Evolutionary conservation across 345 rosid genomes (phyloP).

Genomic region (Anastatica hierochuntica): DNA sequence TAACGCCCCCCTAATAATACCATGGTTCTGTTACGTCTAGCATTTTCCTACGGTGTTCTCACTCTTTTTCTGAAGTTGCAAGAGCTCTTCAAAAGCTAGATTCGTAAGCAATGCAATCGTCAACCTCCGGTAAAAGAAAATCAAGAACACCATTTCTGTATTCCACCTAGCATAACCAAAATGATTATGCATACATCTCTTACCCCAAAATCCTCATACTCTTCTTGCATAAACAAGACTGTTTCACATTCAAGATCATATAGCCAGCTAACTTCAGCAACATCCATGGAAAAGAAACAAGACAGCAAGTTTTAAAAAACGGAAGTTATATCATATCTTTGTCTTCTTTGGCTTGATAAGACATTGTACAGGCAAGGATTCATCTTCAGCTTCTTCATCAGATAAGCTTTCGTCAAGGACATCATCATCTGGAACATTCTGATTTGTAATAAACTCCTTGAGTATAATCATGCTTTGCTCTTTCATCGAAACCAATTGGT

Average conservation of each 20-base stretch:
- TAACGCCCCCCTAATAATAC: no score
- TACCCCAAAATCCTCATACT: neutral
- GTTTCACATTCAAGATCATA: no score
- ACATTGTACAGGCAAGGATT: slow-evolving; percentile 26
- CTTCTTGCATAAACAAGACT: no score
- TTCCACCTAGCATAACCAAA: neutral
- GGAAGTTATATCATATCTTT: slow-evolving; percentile 30
- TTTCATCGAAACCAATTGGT: slow-evolving; percentile 65
- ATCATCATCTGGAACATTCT: slow-evolving; percentile 68
- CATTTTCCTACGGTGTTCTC: neutral
- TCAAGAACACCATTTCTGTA: neutral
- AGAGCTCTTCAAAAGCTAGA: neutral
- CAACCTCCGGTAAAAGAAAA: neutral
- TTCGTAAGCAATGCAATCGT: neutral
- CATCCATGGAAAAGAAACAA: no score
- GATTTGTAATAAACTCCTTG: slow-evolving; percentile 75
- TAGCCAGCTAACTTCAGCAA: no score
- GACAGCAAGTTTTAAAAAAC: no score
- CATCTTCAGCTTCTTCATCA: slow-evolving; percentile 45
- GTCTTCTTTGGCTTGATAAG: slow-evolving; percentile 52
- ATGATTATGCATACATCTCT: neutral
- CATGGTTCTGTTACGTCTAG: neutral
- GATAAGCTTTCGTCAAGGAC: slow-evolving; percentile 65
- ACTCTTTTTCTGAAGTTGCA: neutral
- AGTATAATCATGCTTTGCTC: slow-evolving; percentile 64